These are phyloP conservation scores for Pisolithus microcarpus DNA, from an alignment of 768 basidiomycete species.

Conservation along the genomic window DNA sequence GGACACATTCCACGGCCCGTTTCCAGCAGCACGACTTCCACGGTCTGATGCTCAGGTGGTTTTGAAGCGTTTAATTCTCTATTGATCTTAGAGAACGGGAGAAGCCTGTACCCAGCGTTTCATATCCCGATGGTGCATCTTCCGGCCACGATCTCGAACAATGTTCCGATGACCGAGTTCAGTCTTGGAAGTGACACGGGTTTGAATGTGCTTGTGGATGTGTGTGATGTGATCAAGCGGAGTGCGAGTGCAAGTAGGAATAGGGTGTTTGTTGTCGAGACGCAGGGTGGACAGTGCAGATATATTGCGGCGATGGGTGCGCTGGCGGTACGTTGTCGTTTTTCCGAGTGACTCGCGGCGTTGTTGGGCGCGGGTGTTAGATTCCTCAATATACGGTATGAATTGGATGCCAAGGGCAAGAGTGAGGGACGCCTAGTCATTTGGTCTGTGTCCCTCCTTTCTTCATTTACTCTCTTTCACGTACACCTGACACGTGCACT, in stretches of 20 bases:
- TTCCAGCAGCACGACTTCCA: constrained; percentile 83
- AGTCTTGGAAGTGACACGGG: constrained; percentile 96
- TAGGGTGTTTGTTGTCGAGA: too few species aligned
- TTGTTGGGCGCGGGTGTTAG: constrained; percentile 75
- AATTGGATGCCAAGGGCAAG: too few species aligned
- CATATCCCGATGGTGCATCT: constrained; percentile 94
- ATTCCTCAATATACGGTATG: too few species aligned
- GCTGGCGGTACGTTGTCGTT: constrained; percentile 63
- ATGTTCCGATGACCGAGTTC: constrained; percentile 93
- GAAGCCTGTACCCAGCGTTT: constrained; percentile 83
- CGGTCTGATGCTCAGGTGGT: constrained; percentile 79
- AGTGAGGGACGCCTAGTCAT: constrained; percentile 92
- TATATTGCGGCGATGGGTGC: too few species aligned
- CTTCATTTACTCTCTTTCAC: background rate
- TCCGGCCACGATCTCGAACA: constrained; percentile 96
- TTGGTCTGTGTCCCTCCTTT: constrained; percentile 44
- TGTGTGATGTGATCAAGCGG: constrained; percentile 98
- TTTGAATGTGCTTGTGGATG: constrained; percentile 93
- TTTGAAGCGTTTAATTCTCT: constrained; percentile 91
- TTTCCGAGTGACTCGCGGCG: background rate
- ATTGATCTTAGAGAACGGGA: constrained; percentile 67
- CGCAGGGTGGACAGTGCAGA: too few species aligned
- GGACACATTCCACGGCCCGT: constrained; percentile 84
- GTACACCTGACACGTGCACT: background rate
- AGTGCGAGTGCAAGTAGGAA: constrained; percentile 94